Evolutionary conservation across 495 filamentous ascomycete genomes (phyloP), one percentile per base, ranked within the genome.

Genomic region (Gamarada debralockiae): DNA sequence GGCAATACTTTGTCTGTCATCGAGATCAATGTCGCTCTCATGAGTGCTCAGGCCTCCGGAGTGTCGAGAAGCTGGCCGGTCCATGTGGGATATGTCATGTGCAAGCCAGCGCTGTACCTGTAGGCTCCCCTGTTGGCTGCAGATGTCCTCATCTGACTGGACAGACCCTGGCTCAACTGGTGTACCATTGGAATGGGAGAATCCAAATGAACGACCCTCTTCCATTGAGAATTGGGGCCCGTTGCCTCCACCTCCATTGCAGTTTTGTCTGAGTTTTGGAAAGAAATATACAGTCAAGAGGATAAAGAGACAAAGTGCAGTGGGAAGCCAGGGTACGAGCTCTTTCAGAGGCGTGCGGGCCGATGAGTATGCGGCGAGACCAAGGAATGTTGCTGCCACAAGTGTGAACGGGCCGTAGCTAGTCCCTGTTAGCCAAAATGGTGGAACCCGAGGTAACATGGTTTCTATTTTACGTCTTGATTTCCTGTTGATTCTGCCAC

Each of bases 21-120:
- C 37, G 15, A 40, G 37, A 40, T 40, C 37, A 40, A 40, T 40
- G 37, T 40, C 37, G 20, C 37, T 40, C 37, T 40, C 37, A 17
- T n/a, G n/a, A 2, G 20, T n/a, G 20, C 37, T 40, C 37, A 17
- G 8, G 13, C 9, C 9, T 40, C 37, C 37, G 12, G 37, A 40
- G n/a, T 36, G 33, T 12, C 33, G 33, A 36, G 37, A 40, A 7
- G 20, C 12, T 18, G 37, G 20, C 9, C 37, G n/a, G n/a, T 40
- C 37, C 12, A 18, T 40, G 37, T 40, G n/a, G 9, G 37, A 40
- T 15, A 18, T 17, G 37, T 40, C 37, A 40, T 40, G 37, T 21
- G 12, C 13, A n/a, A 40, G 20, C 37, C n/a, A 29, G 10, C 27
- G 3, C 12, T 18, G 7, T 6, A 21, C 17, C 7, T 17, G 7